These are phyloP conservation scores for Nitzschia sp. DNA, from an alignment of 108 stramenopile species.

Conservation along the genomic window DNA sequence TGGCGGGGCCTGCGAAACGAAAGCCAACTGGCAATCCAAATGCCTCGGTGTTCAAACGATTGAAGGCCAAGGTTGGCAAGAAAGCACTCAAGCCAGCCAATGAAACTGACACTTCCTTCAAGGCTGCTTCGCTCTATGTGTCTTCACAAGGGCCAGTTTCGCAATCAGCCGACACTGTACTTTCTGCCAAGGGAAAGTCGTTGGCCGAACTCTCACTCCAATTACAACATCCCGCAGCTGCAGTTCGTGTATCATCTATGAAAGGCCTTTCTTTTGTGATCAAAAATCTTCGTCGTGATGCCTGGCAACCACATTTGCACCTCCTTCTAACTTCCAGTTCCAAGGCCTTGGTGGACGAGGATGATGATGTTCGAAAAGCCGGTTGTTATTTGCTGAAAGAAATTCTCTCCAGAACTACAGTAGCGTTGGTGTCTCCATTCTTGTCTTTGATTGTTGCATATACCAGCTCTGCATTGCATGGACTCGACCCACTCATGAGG, in stretches of 20 bases:
- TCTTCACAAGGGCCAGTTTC: conserved; percentile 40
- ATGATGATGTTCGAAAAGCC: conserved; percentile 55
- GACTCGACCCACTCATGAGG: conserved; percentile 63
- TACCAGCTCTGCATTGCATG: conserved; percentile 71
- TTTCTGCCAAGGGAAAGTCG: conserved; percentile 67
- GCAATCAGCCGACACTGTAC: conserved; percentile 27
- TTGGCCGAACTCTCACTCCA: conserved; percentile 48
- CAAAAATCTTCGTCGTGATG: conserved; percentile 30
- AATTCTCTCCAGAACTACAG: conserved; percentile 33
- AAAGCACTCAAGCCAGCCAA: conserved; percentile 61
- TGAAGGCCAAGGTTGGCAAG: conserved; percentile 85
- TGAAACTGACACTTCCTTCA: conserved; percentile 76
- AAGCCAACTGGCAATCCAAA: not conserved
- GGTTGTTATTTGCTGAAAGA: conserved; percentile 53
- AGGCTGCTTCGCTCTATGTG: conserved; percentile 64
- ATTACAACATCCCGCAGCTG: conserved; percentile 65
- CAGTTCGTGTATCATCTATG: conserved; percentile 60
- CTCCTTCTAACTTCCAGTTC: conserved; percentile 41
- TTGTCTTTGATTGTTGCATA: conserved; percentile 60
- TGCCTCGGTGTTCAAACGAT: conserved; percentile 61
- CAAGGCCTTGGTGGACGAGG: conserved; percentile 66
- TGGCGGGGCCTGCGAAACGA: conserved; percentile 4
- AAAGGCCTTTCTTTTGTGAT: conserved; percentile 69
- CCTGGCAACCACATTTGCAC: conserved; percentile 52
- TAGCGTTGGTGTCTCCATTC: conserved; percentile 51